Conservation (phyloP, 176 grass and related monocot species). For the Metroxylon sagu region DNA sequence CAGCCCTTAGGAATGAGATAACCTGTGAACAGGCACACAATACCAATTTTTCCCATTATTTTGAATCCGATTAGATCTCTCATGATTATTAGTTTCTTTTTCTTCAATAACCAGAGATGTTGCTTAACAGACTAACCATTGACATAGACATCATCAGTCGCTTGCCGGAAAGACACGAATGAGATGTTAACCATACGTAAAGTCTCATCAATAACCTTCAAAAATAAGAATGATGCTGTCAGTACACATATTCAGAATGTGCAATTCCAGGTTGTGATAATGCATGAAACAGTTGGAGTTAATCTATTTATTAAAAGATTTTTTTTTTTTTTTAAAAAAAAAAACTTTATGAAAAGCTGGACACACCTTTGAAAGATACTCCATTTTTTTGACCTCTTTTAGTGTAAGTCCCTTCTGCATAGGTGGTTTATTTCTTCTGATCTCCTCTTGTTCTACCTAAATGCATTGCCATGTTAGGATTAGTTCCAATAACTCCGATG, state of each 20-base stretch:
- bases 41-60: neutral
- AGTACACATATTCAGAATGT: neutral
- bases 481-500: no score
- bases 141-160: slow-evolving; percentile 41
- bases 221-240: slow-evolving; percentile 7
- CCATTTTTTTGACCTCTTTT: slow-evolving; percentile 87
- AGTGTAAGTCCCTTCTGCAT: slow-evolving; percentile 57
- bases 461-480: neutral
- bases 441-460: slow-evolving; percentile 84
- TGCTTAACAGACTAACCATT: slow-evolving; percentile 40
- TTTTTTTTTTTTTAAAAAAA: no score
- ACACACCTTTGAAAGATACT: slow-evolving; percentile 74
- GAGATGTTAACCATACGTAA: slow-evolving; percentile 77
- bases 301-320: no score
- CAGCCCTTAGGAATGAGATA: slow-evolving; percentile 86
- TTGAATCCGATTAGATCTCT: neutral
- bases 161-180: slow-evolving; percentile 71
- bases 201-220: slow-evolving; percentile 79
- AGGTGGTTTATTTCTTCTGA: slow-evolving; percentile 46
- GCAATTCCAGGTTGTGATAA: neutral
- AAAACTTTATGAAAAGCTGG: neutral
- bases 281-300: neutral
- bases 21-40: slow-evolving; percentile 30
- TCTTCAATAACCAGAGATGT: neutral
- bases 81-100: neutral